Percentiles rank a stretch among this genome's conserved stretches.
These are phyloP conservation scores for Hymenotorrendiella dingleyae DNA, from an alignment of 2,329 filamentous ascomycete species.

Conservation along the genomic window DNA sequence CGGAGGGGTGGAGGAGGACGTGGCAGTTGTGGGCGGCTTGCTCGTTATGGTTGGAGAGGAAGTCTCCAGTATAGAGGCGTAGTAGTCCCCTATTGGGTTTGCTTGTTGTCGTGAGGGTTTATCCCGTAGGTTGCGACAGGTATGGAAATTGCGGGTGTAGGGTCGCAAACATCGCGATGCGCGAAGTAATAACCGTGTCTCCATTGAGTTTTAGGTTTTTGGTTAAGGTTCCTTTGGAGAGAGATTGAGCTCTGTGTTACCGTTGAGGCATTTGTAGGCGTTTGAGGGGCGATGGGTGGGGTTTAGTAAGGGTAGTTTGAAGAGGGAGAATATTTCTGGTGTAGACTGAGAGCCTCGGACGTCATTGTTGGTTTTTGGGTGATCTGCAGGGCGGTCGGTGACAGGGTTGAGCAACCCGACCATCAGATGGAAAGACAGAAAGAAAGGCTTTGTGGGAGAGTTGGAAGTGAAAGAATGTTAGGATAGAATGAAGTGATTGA, in stretches of 20 bases:
- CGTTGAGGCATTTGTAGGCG: slow-evolving; percentile 18
- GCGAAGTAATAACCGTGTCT: slow-evolving; percentile 23
- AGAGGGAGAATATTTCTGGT: slow-evolving; percentile 1
- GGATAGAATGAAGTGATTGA: too few relatives aligned
- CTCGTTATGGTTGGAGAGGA: slow-evolving; percentile 29
- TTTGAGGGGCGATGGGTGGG: neutral
- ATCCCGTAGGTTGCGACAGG: slow-evolving; percentile 9
- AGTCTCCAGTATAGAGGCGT: slow-evolving; percentile 48
- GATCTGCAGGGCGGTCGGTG: slow-evolving; percentile 16
- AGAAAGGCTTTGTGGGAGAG: too few relatives aligned
- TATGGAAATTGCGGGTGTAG: slow-evolving; percentile 11
- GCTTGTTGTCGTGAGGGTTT: slow-evolving; percentile 24
- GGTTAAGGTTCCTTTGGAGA: neutral
- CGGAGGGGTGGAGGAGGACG: slow-evolving; percentile 11
- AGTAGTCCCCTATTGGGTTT: slow-evolving; percentile 52
- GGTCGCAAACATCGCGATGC: slow-evolving; percentile 17
- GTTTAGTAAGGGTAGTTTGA: neutral
- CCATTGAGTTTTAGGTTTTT: slow-evolving; percentile 16
- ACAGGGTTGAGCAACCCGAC: slow-evolving; percentile 6
- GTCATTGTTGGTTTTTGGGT: slow-evolving; percentile 22
- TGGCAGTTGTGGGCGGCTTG: slow-evolving; percentile 18
- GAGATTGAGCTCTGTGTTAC: slow-evolving; percentile 11
- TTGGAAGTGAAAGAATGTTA: too few relatives aligned
- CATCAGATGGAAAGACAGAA: too few relatives aligned
- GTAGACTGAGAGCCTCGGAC: slow-evolving; percentile 13